Conservation (phyloP, 345 rosid species). For the Excoecaria agallocha region DNA sequence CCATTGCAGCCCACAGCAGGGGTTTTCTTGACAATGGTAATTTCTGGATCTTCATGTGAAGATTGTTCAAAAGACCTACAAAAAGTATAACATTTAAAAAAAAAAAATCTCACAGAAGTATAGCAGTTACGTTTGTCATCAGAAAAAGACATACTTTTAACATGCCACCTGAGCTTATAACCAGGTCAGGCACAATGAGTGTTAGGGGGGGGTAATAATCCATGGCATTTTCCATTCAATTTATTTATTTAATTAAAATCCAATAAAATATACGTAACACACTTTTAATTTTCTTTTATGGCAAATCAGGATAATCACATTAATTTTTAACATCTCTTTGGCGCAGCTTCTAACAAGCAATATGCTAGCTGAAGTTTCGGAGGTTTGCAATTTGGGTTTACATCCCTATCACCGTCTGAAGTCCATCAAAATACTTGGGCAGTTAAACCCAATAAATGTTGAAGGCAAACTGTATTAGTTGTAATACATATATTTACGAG, state of each 20-base stretch:
- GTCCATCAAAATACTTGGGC: neutral
- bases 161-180: neutral
- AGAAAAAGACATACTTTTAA: neutral
- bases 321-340: neutral
- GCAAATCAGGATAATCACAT: neutral
- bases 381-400: neutral
- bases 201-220: neutral
- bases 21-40: conserved; percentile 54
- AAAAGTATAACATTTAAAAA: neutral
- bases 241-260: neutral
- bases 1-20: conserved; percentile 32
- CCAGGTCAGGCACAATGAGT: neutral
- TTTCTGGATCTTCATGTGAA: conserved; percentile 51
- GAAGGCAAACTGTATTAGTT: neutral
- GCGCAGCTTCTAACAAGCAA: neutral
- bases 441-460: neutral
- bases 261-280: neutral
- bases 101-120: neutral
- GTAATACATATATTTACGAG: neutral
- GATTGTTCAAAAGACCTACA: conserved; percentile 52
- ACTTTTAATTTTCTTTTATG: neutral
- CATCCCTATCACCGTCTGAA: neutral
- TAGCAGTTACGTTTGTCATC: neutral
- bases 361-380: conserved; percentile 1
- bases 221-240: neutral